Base-by-base conservation (phyloP, 2,329 filamentous ascomycete genomes). In the Neofusicoccum umdonicola region DNA sequence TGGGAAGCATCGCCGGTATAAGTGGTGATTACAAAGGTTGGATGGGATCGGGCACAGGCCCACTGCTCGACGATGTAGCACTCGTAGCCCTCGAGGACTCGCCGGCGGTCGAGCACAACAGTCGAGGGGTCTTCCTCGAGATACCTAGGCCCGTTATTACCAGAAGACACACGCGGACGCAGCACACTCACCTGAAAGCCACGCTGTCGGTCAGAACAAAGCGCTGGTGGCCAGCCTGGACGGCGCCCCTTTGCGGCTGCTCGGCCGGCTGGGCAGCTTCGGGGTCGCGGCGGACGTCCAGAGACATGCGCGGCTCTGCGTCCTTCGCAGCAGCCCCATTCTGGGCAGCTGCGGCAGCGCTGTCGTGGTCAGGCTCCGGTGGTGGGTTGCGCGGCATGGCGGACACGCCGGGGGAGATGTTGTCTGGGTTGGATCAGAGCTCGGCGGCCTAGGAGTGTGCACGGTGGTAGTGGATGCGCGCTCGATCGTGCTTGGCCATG, bases 41-140 rank as follows among this genome's bases (percentile, higher is more conserved):
- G 94, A 67, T 96, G 92, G 64, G 88, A 85, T 61, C 95, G 88
- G 12, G 94, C 97, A 77, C 93, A 97, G 5, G 92, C 92, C 95
- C 95, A 99, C 82, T 99, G 95, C 77, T 98, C 95, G 68, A 98
- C 92, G 15, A 98, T 80, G 77, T 98, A 98, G 67, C 94, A 83
- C 76, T 98, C 93, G 78, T 97, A 98, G 69, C 94, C 94, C 66
- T 86, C 81, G 5, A 99, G 84, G 57, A 85, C 81, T 57, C 85
- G 83, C 63, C 87, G 87, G 62, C 90, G 88, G 70, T 93, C 87
- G 68, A 97, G 82, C 7, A 97, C 87, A 3, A 83, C 84, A 3
- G 92, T 93, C 4, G 85, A 87, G 1, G 88, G 82, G 68, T 98
- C 95, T 74, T 96, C 91, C 80, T 96, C 91, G 22, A 99, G 86